Conservation (phyloP, 2,329 filamentous ascomycete genomes). For the Fonsecaea multimorphosa region DNA sequence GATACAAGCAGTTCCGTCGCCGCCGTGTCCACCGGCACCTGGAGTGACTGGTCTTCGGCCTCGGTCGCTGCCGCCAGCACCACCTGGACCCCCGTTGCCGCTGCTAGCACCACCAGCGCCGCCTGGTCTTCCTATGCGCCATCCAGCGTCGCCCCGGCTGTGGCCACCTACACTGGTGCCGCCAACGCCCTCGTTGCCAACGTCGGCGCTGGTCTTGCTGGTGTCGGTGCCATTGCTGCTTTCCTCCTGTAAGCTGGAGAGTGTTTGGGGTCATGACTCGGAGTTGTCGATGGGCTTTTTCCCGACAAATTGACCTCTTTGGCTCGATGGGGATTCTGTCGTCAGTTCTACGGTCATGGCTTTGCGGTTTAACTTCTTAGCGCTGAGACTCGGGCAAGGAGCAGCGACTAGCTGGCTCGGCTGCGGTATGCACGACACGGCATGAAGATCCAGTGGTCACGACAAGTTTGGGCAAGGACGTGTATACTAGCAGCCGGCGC, state of each 20-base stretch:
- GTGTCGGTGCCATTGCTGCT: slow-evolving; percentile 40
- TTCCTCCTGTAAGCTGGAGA: slow-evolving; percentile 39
- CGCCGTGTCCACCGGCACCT: slow-evolving; percentile 18
- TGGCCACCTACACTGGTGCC: slow-evolving; percentile 38
- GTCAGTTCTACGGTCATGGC: slow-evolving; percentile 12
- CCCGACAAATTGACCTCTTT: neutral
- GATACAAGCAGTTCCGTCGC: slow-evolving; percentile 21
- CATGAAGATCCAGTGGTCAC: slow-evolving; percentile 24
- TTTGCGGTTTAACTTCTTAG: slow-evolving; percentile 32
- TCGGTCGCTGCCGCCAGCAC: slow-evolving; percentile 6
- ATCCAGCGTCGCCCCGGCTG: slow-evolving; percentile 24
- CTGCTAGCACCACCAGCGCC: slow-evolving; percentile 9
- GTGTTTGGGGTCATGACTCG: slow-evolving; percentile 16
- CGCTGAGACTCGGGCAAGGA: slow-evolving; percentile 14
- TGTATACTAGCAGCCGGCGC: slow-evolving; percentile 21
- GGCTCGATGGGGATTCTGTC: neutral
- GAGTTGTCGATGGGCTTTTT: slow-evolving; percentile 6
- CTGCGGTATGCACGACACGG: slow-evolving; percentile 1
- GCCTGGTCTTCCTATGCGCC: slow-evolving; percentile 22
- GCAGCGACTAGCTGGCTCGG: slow-evolving; percentile 9
- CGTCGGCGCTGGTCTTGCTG: slow-evolving; percentile 40
- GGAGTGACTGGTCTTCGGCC: slow-evolving; percentile 12
- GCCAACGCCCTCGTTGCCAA: slow-evolving; percentile 38
- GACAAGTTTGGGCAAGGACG: slow-evolving; percentile 20
- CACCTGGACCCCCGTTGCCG: slow-evolving; percentile 17